phyloP scores from a whole-genome alignment of 768 basidiomycete genomes.

The Tricholoma flavovirens region DNA sequence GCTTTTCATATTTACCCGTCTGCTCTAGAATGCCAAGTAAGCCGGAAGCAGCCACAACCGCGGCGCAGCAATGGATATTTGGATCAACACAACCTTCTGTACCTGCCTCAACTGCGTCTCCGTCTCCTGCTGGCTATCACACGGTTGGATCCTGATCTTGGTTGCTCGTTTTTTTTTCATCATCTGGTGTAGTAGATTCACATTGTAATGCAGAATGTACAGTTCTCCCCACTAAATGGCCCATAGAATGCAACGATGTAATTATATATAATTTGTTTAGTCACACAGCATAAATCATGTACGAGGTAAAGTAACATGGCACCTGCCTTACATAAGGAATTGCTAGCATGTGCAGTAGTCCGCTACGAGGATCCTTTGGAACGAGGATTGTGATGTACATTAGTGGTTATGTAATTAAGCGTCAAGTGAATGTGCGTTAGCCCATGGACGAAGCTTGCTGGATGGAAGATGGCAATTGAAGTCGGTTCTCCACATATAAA shows the following conservation, averaged over 20 bases:
- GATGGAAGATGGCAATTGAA: not conserved
- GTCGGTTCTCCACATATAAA: not conserved
- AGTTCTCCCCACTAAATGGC: not conserved
- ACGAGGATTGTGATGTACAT: too few species aligned
- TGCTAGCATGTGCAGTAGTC: too few species aligned
- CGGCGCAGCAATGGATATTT: constrained; percentile 80
- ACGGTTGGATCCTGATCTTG: constrained; percentile 6
- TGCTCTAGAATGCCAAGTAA: constrained; percentile 61
- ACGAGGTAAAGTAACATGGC: too few species aligned
- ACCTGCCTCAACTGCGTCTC: constrained; percentile 1
- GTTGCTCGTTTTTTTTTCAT: constrained; percentile 7
- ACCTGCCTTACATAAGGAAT: too few species aligned
- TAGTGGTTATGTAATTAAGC: too few species aligned
- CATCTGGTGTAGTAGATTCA: constrained; percentile 13
- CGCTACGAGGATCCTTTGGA: too few species aligned
- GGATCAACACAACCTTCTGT: constrained; percentile 11
- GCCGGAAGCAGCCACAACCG: constrained; percentile 56
- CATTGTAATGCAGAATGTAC: constrained; percentile 4
- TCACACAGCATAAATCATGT: constrained; percentile 5
- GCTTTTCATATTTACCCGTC: constrained; percentile 5
- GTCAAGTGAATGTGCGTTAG: too few species aligned
- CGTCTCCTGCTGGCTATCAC: not conserved
- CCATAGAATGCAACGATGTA: not conserved
- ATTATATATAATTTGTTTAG: not conserved
- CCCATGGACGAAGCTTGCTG: too few species aligned